These are phyloP conservation scores for Aureobasidium namibiae DNA, from an alignment of 2,329 filamentous ascomycete species.

Conservation along the genomic window DNA sequence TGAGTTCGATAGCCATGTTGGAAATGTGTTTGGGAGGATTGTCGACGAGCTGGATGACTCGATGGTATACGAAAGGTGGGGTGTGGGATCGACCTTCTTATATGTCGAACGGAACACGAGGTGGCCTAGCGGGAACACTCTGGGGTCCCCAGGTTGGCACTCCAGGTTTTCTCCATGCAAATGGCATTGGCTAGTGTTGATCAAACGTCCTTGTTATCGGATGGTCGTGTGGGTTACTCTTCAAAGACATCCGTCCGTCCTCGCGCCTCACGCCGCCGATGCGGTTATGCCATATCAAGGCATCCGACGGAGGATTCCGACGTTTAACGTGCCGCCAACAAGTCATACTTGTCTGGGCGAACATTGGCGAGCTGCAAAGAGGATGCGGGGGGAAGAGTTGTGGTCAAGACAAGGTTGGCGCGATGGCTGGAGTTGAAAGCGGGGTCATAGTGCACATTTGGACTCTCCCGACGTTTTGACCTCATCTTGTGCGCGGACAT, in stretches of 20 bases:
- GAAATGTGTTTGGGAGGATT: background rate
- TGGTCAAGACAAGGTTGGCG: background rate
- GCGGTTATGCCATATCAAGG: background rate
- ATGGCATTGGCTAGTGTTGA: background rate
- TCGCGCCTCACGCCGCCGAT: background rate
- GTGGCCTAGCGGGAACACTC: background rate
- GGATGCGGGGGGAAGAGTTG: background rate
- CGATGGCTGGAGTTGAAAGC: background rate
- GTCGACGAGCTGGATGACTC: background rate
- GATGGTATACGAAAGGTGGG: background rate
- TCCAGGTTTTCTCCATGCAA: background rate
- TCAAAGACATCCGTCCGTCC: background rate
- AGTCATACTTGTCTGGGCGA: background rate
- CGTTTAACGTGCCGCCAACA: background rate
- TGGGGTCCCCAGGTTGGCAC: background rate
- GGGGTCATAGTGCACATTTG: background rate
- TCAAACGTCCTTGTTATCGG: background rate
- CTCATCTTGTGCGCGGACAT: background rate
- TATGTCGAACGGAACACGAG: background rate
- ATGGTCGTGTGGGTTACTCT: background rate
- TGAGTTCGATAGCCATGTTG: slow-evolving; percentile 11
- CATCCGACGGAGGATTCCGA: background rate
- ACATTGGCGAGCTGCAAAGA: background rate
- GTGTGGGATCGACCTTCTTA: background rate
- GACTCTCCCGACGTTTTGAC: background rate